Conservation (phyloP, 352 stramenopile species). For the Phytophthora tentaculata region DNA sequence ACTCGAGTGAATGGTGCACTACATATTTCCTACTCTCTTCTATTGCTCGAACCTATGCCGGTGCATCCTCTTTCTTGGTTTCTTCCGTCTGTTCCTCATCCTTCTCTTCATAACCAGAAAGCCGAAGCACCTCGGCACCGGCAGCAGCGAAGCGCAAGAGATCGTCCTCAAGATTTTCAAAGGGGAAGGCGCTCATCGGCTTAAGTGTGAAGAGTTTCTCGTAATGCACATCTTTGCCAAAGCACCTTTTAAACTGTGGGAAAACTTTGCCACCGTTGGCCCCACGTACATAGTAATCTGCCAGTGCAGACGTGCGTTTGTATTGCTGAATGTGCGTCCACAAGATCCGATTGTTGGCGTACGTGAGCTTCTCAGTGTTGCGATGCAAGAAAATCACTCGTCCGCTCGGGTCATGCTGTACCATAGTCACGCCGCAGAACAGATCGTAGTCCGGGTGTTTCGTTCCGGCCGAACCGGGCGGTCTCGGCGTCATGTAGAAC, state of each 20-base stretch:
- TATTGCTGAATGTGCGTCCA: conserved; percentile 72
- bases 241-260: conserved; percentile 71
- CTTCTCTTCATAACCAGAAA: conserved; percentile 31
- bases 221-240: conserved; percentile 74
- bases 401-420: conserved; percentile 67
- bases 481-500: conserved; percentile 67
- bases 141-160: conserved; percentile 58
- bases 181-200: conserved; percentile 66
- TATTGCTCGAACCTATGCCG: conserved; percentile 29
- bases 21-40: conserved; percentile 24
- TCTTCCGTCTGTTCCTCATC: conserved; percentile 24
- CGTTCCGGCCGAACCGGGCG: conserved; percentile 55
- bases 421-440: conserved; percentile 81
- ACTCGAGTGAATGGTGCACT: conserved; percentile 23
- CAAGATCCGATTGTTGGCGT: conserved; percentile 48
- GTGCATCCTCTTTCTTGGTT: conserved; percentile 6
- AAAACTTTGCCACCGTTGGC: conserved; percentile 75
- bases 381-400: conserved; percentile 74
- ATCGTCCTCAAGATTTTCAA: conserved; percentile 63
- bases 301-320: conserved; percentile 43
- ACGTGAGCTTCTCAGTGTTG: conserved; percentile 72
- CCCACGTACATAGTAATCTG: conserved; percentile 64
- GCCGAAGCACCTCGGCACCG: conserved; percentile 36
- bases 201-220: conserved; percentile 73
- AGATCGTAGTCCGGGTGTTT: conserved; percentile 54